Percentiles rank a stretch among this genome's conserved stretches.
phyloP scores from a whole-genome alignment of 2,329 filamentous ascomycete genomes.

The Colletotrichum theobromicola region DNA sequence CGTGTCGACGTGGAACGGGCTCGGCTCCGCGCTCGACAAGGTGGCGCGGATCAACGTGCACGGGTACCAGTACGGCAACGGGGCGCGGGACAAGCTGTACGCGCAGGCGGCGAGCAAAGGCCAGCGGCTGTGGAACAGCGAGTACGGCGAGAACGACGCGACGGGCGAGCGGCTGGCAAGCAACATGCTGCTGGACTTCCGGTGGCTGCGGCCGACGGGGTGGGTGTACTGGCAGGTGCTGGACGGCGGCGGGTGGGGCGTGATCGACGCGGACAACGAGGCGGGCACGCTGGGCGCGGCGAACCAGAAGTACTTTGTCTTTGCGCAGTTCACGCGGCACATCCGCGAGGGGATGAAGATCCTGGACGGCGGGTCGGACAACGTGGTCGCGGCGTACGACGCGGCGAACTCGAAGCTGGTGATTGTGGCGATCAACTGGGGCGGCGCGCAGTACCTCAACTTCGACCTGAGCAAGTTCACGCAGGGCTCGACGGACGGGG shows the following conservation, averaged over 20 bases:
- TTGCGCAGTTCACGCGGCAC: conserved; percentile 48
- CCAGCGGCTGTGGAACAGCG: conserved; percentile 46
- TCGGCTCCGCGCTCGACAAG: conserved; percentile 30
- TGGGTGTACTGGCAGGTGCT: conserved; percentile 52
- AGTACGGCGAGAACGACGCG: conserved; percentile 46
- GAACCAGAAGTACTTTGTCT: conserved; percentile 43
- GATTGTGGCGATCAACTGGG: conserved; percentile 46
- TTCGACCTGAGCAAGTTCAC: conserved; percentile 43
- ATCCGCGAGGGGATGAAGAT: conserved; percentile 45
- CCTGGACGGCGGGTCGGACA: conserved; percentile 37
- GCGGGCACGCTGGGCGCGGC: conserved; percentile 30
- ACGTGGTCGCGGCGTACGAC: conserved; percentile 45
- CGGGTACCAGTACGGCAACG: conserved; percentile 42
- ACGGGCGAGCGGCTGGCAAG: conserved; percentile 37
- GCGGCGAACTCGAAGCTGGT: conserved; percentile 34
- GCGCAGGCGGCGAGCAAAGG: conserved; percentile 26
- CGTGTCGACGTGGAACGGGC: conserved; percentile 34
- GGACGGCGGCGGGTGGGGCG: conserved; percentile 44
- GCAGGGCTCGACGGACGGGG: conserved; percentile 31
- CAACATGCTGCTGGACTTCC: conserved; percentile 45
- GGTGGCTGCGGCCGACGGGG: conserved; percentile 42
- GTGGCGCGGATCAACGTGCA: conserved; percentile 47
- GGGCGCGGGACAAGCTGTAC: conserved; percentile 38
- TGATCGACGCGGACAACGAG: conserved; percentile 44
- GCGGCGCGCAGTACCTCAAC: conserved; percentile 37